Conservation (phyloP, 352 stramenopile species). For the Globisporangium cylindrosporum region DNA sequence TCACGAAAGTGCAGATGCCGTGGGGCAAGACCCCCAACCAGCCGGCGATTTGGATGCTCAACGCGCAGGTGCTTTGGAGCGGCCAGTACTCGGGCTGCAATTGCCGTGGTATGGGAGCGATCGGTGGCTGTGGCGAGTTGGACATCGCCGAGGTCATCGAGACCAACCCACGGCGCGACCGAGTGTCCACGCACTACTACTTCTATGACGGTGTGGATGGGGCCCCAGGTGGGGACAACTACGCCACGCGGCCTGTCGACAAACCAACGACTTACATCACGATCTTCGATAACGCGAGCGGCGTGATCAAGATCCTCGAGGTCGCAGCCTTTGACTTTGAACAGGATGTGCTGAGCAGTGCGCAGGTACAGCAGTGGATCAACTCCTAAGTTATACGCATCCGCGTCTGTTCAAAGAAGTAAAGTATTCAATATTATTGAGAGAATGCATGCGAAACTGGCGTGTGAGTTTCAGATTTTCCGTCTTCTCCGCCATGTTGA, state of each 20-base stretch:
- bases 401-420: background rate
- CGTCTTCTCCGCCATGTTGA: background rate
- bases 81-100: constrained; percentile 32
- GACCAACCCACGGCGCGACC: constrained; percentile 12
- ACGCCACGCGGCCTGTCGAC: constrained; percentile 24
- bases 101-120: constrained; percentile 21
- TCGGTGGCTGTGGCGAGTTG: constrained; percentile 26
- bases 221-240: constrained; percentile 32
- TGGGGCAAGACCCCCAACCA: constrained; percentile 28
- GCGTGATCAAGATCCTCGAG: constrained; percentile 64
- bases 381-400: constrained; percentile 2
- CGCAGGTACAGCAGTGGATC: constrained; percentile 17
- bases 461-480: background rate
- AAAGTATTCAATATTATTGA: background rate
- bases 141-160: constrained; percentile 28
- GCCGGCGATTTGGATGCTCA: constrained; percentile 63
- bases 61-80: constrained; percentile 25
- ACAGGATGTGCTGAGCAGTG: constrained; percentile 19
- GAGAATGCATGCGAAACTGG: background rate
- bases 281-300: constrained; percentile 48
- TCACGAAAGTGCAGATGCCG: constrained; percentile 59
- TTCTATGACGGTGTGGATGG: constrained; percentile 19
- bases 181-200: constrained; percentile 30
- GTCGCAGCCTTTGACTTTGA: constrained; percentile 50
- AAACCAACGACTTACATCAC: constrained; percentile 49